Evolutionary conservation across 441 rosid species (phyloP).

Genomic region (Mallotus japonicus): DNA sequence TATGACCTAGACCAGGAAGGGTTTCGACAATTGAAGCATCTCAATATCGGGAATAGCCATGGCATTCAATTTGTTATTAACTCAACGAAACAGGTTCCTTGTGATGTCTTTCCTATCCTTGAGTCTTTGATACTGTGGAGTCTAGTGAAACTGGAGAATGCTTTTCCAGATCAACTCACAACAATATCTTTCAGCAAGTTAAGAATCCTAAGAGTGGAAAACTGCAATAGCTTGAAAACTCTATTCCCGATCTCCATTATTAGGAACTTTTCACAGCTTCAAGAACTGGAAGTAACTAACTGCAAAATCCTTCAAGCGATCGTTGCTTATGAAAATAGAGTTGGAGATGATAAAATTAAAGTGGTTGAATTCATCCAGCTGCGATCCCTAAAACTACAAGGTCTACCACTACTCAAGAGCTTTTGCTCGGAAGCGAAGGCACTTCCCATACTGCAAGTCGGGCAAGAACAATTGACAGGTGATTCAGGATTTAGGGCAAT

Average conservation of each 20-base stretch:
- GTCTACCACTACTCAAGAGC: slow-evolving; percentile 16
- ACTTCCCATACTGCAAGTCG: too few species aligned
- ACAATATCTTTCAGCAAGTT: slow-evolving; percentile 3
- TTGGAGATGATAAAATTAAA: background rate
- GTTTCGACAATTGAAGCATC: slow-evolving; percentile 19
- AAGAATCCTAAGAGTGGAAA: background rate
- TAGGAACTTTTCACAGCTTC: slow-evolving; percentile 3
- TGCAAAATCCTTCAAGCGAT: slow-evolving; percentile 15
- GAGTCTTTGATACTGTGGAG: background rate
- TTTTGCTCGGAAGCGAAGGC: slow-evolving; percentile 6
- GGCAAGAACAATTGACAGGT: background rate
- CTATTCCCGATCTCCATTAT: slow-evolving; percentile 2
- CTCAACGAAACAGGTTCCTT: background rate
- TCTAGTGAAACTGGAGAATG: slow-evolving; percentile 1
- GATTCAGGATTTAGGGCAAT: background rate
- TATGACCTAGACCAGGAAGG: slow-evolving; percentile 13
- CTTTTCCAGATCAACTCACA: background rate
- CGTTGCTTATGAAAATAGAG: background rate
- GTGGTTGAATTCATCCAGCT: slow-evolving; percentile 7
- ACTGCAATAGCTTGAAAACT: slow-evolving; percentile 8
- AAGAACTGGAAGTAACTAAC: slow-evolving; percentile 1
- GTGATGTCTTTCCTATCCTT: background rate
- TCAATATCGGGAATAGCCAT: background rate
- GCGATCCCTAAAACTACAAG: background rate
- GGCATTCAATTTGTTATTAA: slow-evolving; percentile 1